Base-by-base conservation (phyloP, 2,329 filamentous ascomycete genomes). In the Lachnellula hyalina region DNA sequence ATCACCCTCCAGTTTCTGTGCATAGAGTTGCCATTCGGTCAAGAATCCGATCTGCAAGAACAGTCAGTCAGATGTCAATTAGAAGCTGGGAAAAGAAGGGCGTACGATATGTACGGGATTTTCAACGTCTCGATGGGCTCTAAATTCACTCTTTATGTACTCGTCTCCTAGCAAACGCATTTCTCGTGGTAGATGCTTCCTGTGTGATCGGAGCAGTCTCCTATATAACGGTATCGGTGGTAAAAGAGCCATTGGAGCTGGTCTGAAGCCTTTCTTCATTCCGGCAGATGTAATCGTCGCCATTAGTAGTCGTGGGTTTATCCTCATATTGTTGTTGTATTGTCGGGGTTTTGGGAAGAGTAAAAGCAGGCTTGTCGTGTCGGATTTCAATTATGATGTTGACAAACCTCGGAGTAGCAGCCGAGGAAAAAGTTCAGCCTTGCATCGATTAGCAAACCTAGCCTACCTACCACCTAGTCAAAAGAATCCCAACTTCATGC, bases 1-100 rank as follows among this genome's bases (percentile, higher is more conserved):
- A 51, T 96, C 87, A 0, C 92, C 93, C 68, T 97, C 93, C 15
- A 99, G 75, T 69, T 90, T 86, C 70, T 99, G 93, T 2, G 91
- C 92, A 68, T 97, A 99, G 51, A 90, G 75, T 72, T 99, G 94
- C 93, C 93, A 99, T 72, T 97, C 92, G 0, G 89, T 93, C 63
- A 99, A 78, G 71, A 99, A 99, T 1, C 93, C 94, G 65, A 97
- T 90, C 90, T 96, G 62, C 7, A 12, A 47, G 23, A 14, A n/a
- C 4, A 25, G 47, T 59, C 47, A 57, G 50, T 51, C 12, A 17
- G 28, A 25, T 5, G 44, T 38, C 8, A 23, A 19, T 17, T 4
- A 25, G 4, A n/a, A 1, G 7, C 19, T 41, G 9, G n/a, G 32
- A 19, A 21, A n/a, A 4, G 21, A 40, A 34, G 7, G 35, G 71